These are phyloP conservation scores for Malassezia pachydermatis DNA, from an alignment of 1,284 basidiomycete genomes.

Conservation along the genomic window DNA sequence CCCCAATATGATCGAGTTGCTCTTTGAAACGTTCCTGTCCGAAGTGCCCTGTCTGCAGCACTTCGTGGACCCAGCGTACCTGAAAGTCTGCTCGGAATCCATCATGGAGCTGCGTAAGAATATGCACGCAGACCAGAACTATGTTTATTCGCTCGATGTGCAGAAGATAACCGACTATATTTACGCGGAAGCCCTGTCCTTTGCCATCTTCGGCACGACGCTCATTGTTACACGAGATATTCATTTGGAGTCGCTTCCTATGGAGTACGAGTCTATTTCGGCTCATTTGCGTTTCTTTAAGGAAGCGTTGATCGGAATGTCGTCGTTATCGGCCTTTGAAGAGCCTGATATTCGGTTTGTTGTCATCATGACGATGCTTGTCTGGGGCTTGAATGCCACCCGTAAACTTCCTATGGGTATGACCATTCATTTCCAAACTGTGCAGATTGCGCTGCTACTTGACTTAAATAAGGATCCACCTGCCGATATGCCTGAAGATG, in stretches of 20 bases:
- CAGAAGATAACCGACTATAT: slow-evolving; percentile 5
- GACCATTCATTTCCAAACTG: slow-evolving; percentile 22
- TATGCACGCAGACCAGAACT: neutral
- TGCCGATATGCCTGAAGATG: slow-evolving; percentile 20
- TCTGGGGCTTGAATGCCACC: slow-evolving; percentile 19
- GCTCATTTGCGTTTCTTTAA: slow-evolving; percentile 25
- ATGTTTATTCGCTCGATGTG: neutral
- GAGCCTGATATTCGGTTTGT: slow-evolving; percentile 33
- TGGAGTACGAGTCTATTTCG: slow-evolving; percentile 17
- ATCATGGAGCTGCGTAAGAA: neutral
- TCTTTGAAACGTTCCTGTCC: slow-evolving; percentile 23
- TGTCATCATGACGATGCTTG: slow-evolving; percentile 17
- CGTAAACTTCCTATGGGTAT: slow-evolving; percentile 27
- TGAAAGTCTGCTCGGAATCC: slow-evolving; percentile 19
- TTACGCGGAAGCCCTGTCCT: slow-evolving; percentile 1
- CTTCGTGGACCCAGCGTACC: slow-evolving; percentile 21
- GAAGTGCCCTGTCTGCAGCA: slow-evolving; percentile 28
- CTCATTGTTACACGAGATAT: slow-evolving; percentile 13
- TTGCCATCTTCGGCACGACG: neutral
- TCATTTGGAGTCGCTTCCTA: slow-evolving; percentile 13
- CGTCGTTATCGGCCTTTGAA: slow-evolving; percentile 28
- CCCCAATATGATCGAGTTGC: slow-evolving; percentile 16
- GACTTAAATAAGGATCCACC: slow-evolving; percentile 35
- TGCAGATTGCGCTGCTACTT: slow-evolving; percentile 27
- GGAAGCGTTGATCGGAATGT: slow-evolving; percentile 26